Base-by-base conservation (phyloP, 441 rosid species). In the Euphorbia celastroides region DNA sequence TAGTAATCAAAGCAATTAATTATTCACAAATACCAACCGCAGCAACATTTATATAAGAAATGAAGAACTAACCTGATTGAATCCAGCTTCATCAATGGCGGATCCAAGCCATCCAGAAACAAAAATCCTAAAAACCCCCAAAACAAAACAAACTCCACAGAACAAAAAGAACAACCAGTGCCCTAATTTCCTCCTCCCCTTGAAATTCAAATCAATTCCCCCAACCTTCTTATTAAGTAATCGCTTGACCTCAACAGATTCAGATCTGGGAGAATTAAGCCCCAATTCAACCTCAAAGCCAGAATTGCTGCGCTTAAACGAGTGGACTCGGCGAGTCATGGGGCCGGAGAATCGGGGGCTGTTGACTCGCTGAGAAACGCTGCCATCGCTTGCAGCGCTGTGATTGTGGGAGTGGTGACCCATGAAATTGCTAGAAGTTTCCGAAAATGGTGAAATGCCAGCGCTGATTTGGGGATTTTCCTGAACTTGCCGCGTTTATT, bases 301-400 rank as follows among this genome's bases (percentile, higher is more conserved):
- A 58, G 31, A 60, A 58, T 3, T 25, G 20, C 3, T 27, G 72
- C 96, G 94, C 83, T 93, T 93, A 81, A 91, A 93, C 0, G 97
- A 93, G 38, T 80, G 92, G 60, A 90, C 80, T 26, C 99, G 93
- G 68, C 96, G 96, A 64, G 93, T 89, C 93, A 91, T 84, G 19
- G 87, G 82, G 31, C 96, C 96, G 12, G 92, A 80, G 80, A 86
- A 89, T 5, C 99, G 93, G 8, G 97, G 99, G 70, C 97, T 93
- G 65, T 81, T 85, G 60, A 89, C 85, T 25, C 87, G 77, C 59
- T 79, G 93, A 62, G 96, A 77, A 51, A 87, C 88, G 66, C 88
- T 9, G 38, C 38, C 38, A 34, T 34, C 93, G 81, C 81, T 94
- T 72, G 68, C 68, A 66, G 74, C 54, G 72, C 69, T 72, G 72